Conservation (phyloP, 371 early-diverging fungal species). For the Gilbertella persicaria region DNA sequence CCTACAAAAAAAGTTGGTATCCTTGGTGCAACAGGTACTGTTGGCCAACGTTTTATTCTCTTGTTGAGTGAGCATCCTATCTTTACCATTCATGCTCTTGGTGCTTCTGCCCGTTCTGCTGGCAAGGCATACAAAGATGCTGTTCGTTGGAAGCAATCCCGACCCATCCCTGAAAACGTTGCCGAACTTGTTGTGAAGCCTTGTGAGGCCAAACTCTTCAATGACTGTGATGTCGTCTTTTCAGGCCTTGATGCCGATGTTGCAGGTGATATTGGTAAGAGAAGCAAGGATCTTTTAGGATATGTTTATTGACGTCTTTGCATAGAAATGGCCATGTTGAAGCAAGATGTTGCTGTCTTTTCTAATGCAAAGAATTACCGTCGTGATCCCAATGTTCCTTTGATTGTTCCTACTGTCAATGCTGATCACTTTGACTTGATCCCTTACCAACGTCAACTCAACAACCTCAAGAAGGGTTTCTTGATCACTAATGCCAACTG, state of each 20-base stretch:
- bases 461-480: constrained; percentile 77
- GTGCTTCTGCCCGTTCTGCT: constrained; percentile 91
- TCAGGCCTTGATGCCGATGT: constrained; percentile 92
- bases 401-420: constrained; percentile 93
- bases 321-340: constrained; percentile 80
- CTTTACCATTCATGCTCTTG: constrained; percentile 84
- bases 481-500: constrained; percentile 97
- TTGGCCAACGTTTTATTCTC: constrained; percentile 95
- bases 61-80: constrained; percentile 85
- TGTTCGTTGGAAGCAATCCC: constrained; percentile 86
- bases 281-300: not conserved
- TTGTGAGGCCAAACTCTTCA: constrained; percentile 79
- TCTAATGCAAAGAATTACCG: constrained; percentile 97
- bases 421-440: constrained; percentile 82
- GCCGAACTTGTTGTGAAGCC: constrained; percentile 62
- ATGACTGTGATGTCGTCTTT: constrained; percentile 87
- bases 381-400: constrained; percentile 84
- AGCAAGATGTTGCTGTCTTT: constrained; percentile 85
- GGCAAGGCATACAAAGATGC: constrained; percentile 83
- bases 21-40: constrained; percentile 97
- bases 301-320: not conserved
- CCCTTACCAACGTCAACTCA: constrained; percentile 71
- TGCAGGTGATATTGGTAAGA: constrained; percentile 89
- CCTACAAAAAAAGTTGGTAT: constrained; percentile 79
- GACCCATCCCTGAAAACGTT: constrained; percentile 70